Evolutionary conservation across 768 basidiomycete species (phyloP), one percentile per base, ranked within the genome.

Genomic region (Thelephora ganbajun): DNA sequence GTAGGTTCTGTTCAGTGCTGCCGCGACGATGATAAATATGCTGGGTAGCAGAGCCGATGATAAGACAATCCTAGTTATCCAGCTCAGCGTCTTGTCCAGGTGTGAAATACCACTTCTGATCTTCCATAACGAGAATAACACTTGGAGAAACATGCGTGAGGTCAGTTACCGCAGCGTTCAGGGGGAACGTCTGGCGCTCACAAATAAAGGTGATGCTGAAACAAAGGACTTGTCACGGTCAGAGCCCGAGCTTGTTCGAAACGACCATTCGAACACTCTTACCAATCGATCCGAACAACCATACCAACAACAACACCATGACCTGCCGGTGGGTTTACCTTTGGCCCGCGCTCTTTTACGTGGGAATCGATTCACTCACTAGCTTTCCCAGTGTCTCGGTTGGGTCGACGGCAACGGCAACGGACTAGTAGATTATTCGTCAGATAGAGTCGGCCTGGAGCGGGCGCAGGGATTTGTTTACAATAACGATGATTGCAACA

Each of bases 401-500:
- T 26, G 18, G 11, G 18, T 37, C 46, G 11, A 47, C 16, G 6
- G 42, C 55, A 3, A 55, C 33, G 22, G 16, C 45, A 11, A 56
- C 22, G 5, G 53, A 47, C 55, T 56, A 14, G 0, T 2, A 5
- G n/a, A n/a, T n/a, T n/a, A 7, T 2, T 18, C 30, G 16, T 18
- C 34, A 35, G 34, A 13, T 43, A 33, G n/a, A 18, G 18, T 12
- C 23, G 30, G 19, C 5, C 36, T 1, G 39, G 7, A 4, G 5
- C 16, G 6, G 39, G 22, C 30, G 16, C 6, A 11, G 9, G 14
- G 16, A 3, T 35, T 13, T n/a, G 35, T 59, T 9, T 43, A 64
- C 72, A 46, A 73, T 57, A 49, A 63, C 66, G 5, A 70, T 43
- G 48, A 70, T 70, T 23, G 70, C 68, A 14, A 63, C 57, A 19